Base-by-base conservation (phyloP, 345 rosid species). In the Sonneratia caseolaris region DNA sequence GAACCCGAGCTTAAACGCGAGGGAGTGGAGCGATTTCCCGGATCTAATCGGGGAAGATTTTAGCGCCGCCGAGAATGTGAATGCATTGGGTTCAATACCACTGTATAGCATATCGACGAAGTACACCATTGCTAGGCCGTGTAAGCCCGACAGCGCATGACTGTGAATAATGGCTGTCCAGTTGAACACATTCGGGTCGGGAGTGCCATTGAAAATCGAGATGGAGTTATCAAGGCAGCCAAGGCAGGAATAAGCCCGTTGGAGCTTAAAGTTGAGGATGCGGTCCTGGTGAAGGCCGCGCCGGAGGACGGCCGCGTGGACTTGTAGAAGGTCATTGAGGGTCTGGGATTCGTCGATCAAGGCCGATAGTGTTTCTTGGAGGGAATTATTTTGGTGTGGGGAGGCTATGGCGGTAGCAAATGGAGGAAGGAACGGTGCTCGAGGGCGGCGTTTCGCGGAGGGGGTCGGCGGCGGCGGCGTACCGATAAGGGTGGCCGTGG, bases 231-330 rank as follows among this genome's bases (percentile, higher is more conserved):
- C 79, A 47, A 87, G 83, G 74, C 76, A 77, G 68, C 86, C 83
- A 62, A 75, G 77, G 24, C 89, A 86, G 74, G 96, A 87, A 82
- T 89, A 93, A 42, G 96, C 84, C 53, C 96, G 92, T 64, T 84
- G 96, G 68, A 93, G 98, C 83, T 88, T 88, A 81, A 93, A 89
- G 74, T 79, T 88, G 67, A 89, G 78, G 71, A 85, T 74, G 42
- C 79, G 91, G 79, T 85, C 76, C 40, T 67, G 71, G 77, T 78
- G 80, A 77, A 93, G 82, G 68, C 78, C 76, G 76, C 84, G 89
- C 70, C 86, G 93, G 73, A 84, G 86, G 76, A 89, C 83, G 71
- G 79, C 83, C 8, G 90, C 94, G 81, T 94, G 98, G 83, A 89
- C 82, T 82, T 82, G 90, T 70, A 76, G 81, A 43, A 86, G 68